Conservation (phyloP, 164 flowering plant species). For the Magnolia changhungtana region DNA sequence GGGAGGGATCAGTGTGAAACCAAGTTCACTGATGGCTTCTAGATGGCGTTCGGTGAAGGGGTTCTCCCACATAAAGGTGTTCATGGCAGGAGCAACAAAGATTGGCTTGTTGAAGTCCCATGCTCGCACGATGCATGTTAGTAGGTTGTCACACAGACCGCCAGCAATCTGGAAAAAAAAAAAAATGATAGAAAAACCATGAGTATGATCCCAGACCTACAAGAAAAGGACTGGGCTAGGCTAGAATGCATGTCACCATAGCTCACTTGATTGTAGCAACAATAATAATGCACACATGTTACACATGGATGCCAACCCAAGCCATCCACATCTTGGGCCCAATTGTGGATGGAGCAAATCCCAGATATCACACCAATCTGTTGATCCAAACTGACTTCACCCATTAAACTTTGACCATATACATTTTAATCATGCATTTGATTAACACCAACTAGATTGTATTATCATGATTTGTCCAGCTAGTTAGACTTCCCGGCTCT, state of each 20-base stretch:
- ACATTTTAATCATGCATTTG: neutral
- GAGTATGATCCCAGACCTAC: neutral
- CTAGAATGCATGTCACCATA: too few species aligned
- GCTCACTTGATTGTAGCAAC: neutral
- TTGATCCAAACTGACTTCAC: neutral
- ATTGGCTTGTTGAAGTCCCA: conserved; percentile 89
- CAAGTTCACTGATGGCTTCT: conserved; percentile 57
- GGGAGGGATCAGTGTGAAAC: conserved; percentile 74
- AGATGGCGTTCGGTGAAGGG: conserved; percentile 84
- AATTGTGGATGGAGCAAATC: neutral
- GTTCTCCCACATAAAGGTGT: conserved; percentile 91
- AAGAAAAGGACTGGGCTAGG: neutral
- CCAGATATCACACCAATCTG: neutral
- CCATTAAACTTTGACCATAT: neutral
- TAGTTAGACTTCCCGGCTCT: neutral
- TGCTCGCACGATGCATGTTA: conserved; percentile 82
- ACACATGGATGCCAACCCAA: neutral
- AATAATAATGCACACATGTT: neutral
- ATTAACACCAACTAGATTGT: neutral
- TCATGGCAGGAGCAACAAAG: conserved; percentile 94
- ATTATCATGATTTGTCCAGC: neutral
- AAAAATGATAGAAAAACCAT: neutral
- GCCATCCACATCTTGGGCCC: neutral
- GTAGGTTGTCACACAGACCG: conserved; percentile 84
- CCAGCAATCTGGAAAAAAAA: conserved; percentile 59